phyloP scores from a whole-genome alignment of 495 filamentous ascomycete species.

The Darksidea phi region DNA sequence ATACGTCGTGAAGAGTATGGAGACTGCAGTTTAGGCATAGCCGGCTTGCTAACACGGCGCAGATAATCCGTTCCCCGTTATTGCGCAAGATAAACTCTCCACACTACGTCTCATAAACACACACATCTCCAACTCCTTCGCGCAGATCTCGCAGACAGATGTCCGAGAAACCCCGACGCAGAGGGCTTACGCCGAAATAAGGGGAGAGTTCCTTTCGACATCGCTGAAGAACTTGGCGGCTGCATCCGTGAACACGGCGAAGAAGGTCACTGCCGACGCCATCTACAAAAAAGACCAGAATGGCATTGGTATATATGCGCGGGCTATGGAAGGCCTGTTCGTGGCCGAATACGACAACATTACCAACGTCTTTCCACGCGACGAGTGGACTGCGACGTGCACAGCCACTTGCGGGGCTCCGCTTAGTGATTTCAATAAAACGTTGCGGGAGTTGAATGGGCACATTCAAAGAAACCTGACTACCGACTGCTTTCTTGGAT shows the following conservation, averaged over 20 bases:
- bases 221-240: constrained; percentile 80
- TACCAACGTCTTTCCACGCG: constrained; percentile 74
- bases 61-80: constrained; percentile 68
- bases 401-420: constrained; percentile 72
- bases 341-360: constrained; percentile 86
- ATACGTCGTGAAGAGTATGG: constrained; percentile 82
- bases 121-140: constrained; percentile 56
- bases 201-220: constrained; percentile 78
- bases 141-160: constrained; percentile 50
- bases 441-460: constrained; percentile 81
- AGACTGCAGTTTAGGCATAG: constrained; percentile 46
- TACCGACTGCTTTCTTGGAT: constrained; percentile 94
- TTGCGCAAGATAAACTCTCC: constrained; percentile 58
- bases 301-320: constrained; percentile 86
- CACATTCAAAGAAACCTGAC: constrained; percentile 82
- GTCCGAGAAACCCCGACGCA: constrained; percentile 58
- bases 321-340: constrained; percentile 82
- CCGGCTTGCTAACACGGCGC: constrained; percentile 34
- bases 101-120: constrained; percentile 58
- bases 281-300: constrained; percentile 90
- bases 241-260: constrained; percentile 84
- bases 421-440: constrained; percentile 78
- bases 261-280: constrained; percentile 72
- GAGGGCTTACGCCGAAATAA: constrained; percentile 78
- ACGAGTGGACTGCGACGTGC: constrained; percentile 77